These are phyloP conservation scores for Leersia perrieri DNA, from an alignment of 176 grass and related monocot species.

Conservation along the genomic window DNA sequence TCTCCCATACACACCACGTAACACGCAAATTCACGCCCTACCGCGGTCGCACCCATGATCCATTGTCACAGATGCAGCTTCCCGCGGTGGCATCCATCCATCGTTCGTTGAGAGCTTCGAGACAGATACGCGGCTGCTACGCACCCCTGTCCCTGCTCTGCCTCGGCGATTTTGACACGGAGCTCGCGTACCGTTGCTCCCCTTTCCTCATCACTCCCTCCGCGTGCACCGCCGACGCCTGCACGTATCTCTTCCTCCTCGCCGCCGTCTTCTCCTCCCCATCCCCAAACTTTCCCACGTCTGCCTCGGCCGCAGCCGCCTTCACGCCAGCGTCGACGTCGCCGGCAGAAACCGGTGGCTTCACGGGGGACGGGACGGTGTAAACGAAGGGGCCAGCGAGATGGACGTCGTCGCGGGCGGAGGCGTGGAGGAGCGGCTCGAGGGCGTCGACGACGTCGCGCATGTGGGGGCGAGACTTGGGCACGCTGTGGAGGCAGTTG, in stretches of 20 bases:
- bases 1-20: neutral
- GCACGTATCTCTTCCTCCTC: constrained; percentile 14
- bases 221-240: constrained; percentile 21
- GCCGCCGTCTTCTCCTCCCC: neutral
- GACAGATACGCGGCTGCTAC: neutral
- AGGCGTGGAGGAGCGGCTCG: constrained; percentile 40
- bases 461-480: constrained; percentile 55
- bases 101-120: too few relatives aligned
- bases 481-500: constrained; percentile 48
- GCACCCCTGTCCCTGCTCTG: constrained; percentile 42
- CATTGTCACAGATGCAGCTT: neutral
- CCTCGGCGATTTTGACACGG: constrained; percentile 33
- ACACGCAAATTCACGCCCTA: neutral
- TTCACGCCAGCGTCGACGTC: too few relatives aligned
- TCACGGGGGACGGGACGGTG: constrained; percentile 13
- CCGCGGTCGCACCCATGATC: neutral
- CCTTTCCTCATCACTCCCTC: neutral
- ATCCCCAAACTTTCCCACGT: too few relatives aligned
- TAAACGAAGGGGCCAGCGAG: constrained; percentile 39
- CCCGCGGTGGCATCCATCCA: too few relatives aligned
- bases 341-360: too few relatives aligned
- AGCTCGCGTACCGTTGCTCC: constrained; percentile 29
- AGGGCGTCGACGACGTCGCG: constrained; percentile 57
- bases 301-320: too few relatives aligned
- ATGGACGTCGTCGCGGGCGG: constrained; percentile 22